Conservation (phyloP, 352 stramenopile species). For the Elongisporangium anandrum region DNA sequence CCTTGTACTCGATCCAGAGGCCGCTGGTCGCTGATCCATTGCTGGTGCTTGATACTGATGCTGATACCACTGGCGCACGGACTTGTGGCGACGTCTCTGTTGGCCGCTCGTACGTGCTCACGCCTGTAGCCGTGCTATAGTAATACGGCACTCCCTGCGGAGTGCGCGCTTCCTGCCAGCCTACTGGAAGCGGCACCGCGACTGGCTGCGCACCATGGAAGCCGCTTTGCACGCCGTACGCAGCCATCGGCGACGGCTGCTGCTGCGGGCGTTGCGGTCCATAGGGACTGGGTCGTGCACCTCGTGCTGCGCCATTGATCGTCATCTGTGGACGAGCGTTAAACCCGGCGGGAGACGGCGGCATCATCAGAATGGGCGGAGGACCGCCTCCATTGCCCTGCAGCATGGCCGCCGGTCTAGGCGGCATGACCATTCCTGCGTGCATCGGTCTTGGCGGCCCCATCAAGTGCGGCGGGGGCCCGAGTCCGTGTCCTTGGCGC, state of each 20-base stretch:
- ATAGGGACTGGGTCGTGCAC: background rate
- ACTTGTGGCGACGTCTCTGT: slow-evolving; percentile 3
- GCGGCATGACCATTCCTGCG: slow-evolving; percentile 10
- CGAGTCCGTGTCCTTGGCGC: background rate
- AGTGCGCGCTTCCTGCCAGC: slow-evolving; percentile 60
- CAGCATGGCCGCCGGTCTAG: slow-evolving; percentile 3
- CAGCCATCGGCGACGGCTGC: background rate
- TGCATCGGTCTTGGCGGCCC: slow-evolving; percentile 14
- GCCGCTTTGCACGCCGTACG: background rate
- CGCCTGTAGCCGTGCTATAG: slow-evolving; percentile 48
- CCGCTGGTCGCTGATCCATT: slow-evolving; percentile 3
- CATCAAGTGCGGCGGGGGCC: slow-evolving; percentile 17
- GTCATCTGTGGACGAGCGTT: background rate
- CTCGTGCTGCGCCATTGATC: background rate
- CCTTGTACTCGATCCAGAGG: slow-evolving; percentile 76
- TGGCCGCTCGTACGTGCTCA: slow-evolving; percentile 59
- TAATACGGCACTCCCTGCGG: slow-evolving; percentile 56
- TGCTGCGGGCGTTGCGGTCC: background rate
- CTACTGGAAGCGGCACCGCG: slow-evolving; percentile 20
- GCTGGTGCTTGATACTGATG: background rate
- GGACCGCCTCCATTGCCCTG: background rate
- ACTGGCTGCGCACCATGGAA: background rate
- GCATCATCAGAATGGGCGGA: background rate
- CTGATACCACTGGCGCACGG: background rate
- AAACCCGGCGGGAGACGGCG: background rate